Conservation (phyloP, 2,329 filamentous ascomycete genomes). For the Cytospora piceae region DNA sequence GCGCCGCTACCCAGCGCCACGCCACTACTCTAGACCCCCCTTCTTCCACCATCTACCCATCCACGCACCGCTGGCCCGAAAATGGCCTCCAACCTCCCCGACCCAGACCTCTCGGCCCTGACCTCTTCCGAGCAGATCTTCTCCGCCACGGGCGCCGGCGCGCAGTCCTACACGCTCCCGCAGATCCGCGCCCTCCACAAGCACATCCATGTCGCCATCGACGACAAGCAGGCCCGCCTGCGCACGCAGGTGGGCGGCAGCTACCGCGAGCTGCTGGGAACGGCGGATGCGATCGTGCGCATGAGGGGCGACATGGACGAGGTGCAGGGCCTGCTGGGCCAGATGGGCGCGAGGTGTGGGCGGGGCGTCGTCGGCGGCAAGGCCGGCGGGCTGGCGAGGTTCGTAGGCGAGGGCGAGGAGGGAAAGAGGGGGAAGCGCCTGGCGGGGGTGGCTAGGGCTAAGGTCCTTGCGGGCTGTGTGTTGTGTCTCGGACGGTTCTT, state of each 20-base stretch:
- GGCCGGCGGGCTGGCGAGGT: slow-evolving; percentile 57
- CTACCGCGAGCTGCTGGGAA: slow-evolving; percentile 89
- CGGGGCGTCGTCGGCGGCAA: slow-evolving; percentile 71
- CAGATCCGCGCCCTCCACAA: slow-evolving; percentile 68
- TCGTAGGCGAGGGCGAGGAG: slow-evolving; percentile 42
- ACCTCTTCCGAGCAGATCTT: slow-evolving; percentile 60
- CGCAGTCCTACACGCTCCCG: slow-evolving; percentile 57
- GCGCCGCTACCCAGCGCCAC: neutral
- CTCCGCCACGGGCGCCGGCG: slow-evolving; percentile 42
- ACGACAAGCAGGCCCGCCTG: slow-evolving; percentile 65
- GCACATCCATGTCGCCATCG: slow-evolving; percentile 59
- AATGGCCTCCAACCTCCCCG: slow-evolving; percentile 46
- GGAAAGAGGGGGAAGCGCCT: slow-evolving; percentile 35
- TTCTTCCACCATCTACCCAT: neutral
- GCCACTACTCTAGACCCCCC: neutral
- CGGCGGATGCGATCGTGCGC: slow-evolving; percentile 88
- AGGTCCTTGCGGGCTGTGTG: slow-evolving; percentile 56
- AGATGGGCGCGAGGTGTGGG: slow-evolving; percentile 78
- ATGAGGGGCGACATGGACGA: slow-evolving; percentile 80
- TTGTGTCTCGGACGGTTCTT: slow-evolving; percentile 55
- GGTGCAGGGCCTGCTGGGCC: slow-evolving; percentile 71
- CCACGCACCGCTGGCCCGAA: slow-evolving; percentile 19
- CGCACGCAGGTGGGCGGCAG: slow-evolving; percentile 67
- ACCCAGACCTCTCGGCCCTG: slow-evolving; percentile 52
- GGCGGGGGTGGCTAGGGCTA: slow-evolving; percentile 47